Base-by-base conservation (phyloP, 2,329 filamentous ascomycete genomes). In the Penicillium sp. region DNA sequence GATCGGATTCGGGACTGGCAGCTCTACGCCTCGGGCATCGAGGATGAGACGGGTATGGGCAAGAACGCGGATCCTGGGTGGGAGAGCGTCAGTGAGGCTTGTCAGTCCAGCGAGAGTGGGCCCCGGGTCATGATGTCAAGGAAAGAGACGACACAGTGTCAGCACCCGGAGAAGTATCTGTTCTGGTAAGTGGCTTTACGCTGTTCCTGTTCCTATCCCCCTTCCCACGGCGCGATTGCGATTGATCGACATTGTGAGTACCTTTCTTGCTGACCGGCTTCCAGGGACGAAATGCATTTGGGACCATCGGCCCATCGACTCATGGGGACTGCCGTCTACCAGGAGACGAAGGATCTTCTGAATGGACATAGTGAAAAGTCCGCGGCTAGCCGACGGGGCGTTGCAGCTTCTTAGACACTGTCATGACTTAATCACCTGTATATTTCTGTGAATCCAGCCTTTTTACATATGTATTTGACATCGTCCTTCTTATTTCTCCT, bases 251-350 rank as follows among this genome's bases (percentile, higher is more conserved):
- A 40, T 40, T 42, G 37, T 41, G 23, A 40, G 10, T 52, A 36
- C 26, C 36, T 12, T 26, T 51, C 39, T 45, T 47, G 27, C 45
- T 53, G 46, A 58, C 32, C 29, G 52, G 8, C 40, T 42, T 59
- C 45, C 56, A 76, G 74, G 72, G 67, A 75, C 58, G 66, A 73
- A 18, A 71, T 76, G 68, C 69, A 73, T 56, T 54, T 75, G 45
- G 71, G 72, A 4, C 66, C 70, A 20, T 65, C 61, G 18, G 70
- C 68, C 20, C 70, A 75, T 51, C 64, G 65, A 29, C 61, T 75
- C 34, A 65, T 75, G 65, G 71, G 67, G 27, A 58, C 56, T 34
- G 70, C 71, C 36, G 63, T 74, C 33, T 73, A 72, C 58, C 62
- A 68, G 46, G 69, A 66, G 24, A 70, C 54, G 62, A 69, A 42